phyloP scores from a whole-genome alignment of 2,329 filamentous ascomycete species.

The Nigrospora osmanthi region DNA sequence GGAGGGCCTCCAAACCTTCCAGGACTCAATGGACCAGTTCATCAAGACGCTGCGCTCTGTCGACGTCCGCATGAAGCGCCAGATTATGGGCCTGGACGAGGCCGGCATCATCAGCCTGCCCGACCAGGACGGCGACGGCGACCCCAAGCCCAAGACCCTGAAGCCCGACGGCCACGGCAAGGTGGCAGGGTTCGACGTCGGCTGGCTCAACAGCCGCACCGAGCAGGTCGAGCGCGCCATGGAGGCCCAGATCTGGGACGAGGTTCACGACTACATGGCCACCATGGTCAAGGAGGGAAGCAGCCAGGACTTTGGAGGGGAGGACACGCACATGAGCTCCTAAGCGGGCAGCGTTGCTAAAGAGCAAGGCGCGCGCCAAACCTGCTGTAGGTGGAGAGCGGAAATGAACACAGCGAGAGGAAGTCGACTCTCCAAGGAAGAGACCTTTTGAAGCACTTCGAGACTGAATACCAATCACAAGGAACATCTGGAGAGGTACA shows the following conservation, averaged over 20 bases:
- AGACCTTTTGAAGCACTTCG: too few species aligned
- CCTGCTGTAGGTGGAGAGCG: too few species aligned
- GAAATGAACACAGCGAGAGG: too few species aligned
- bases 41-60: constrained; percentile 66
- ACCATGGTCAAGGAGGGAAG: background rate
- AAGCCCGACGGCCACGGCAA: constrained; percentile 47
- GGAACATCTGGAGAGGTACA: too few species aligned
- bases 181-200: constrained; percentile 66
- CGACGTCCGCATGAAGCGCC: constrained; percentile 65
- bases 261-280: constrained; percentile 11
- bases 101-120: constrained; percentile 59
- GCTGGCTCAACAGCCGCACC: constrained; percentile 81
- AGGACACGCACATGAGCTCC: constrained; percentile 1
- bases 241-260: constrained; percentile 69
- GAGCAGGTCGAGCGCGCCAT: constrained; percentile 76
- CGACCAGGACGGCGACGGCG: constrained; percentile 17
- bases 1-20: constrained; percentile 48
- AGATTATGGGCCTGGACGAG: constrained; percentile 76
- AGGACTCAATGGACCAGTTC: constrained; percentile 56
- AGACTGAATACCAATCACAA: too few species aligned
- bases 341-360: too few species aligned
- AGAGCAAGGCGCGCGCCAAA: too few species aligned
- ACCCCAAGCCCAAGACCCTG: constrained; percentile 22
- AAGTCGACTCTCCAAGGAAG: too few species aligned
- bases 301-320: background rate